A percentile compares a stretch with the other conserved stretches of the same genome.
Conservation (phyloP, 2,329 filamentous ascomycete species). For the Bipolaris zeicola region DNA sequence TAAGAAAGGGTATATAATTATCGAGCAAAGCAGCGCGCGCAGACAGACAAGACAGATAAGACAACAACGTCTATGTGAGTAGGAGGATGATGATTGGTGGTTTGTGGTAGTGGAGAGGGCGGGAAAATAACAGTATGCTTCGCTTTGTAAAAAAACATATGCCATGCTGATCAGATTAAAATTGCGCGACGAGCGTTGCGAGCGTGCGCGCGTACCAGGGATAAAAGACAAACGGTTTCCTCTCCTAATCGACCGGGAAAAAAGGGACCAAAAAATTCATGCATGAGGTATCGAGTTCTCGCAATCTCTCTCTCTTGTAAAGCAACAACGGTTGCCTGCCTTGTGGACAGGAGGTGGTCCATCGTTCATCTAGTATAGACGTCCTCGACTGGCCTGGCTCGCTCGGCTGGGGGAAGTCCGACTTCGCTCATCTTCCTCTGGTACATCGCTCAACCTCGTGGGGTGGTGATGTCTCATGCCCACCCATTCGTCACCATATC, state of each 20-base stretch:
- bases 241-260: no score
- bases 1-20: no score
- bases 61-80: not conserved
- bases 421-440: constrained; percentile 49
- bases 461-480: constrained; percentile 49
- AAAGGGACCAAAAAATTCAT: not conserved
- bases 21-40: not conserved
- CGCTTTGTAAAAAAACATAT: not conserved
- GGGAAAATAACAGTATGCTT: not conserved
- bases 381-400: constrained; percentile 42
- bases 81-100: not conserved
- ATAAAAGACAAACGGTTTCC: not conserved
- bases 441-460: constrained; percentile 48
- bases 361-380: constrained; percentile 22
- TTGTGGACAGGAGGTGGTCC: not conserved
- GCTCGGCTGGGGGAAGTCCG: constrained; percentile 46
- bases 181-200: not conserved
- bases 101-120: not conserved
- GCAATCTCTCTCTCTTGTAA: not conserved
- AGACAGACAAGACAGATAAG: not conserved
- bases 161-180: not conserved
- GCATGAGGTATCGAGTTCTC: not conserved
- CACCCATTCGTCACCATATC: constrained; percentile 47
- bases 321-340: not conserved
- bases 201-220: not conserved